Evolutionary conservation across 2,329 filamentous ascomycete species (phyloP), one percentile per base, ranked within the genome.

Genomic region (Arthroderma uncinatum): DNA sequence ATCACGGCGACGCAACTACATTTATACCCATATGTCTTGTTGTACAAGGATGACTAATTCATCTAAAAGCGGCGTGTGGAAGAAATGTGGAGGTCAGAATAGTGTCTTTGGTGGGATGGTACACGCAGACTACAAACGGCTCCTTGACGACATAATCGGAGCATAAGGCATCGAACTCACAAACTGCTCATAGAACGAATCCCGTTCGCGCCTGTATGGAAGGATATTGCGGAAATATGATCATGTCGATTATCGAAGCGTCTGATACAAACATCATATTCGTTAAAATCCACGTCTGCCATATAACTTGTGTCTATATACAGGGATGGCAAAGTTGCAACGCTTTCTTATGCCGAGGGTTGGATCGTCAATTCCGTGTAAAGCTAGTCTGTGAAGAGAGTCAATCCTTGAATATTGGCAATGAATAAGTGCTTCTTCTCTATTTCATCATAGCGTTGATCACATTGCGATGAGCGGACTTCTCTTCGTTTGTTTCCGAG

Each of bases 401-500:
- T 36, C 12, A 36, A 36, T 36, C 12, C 34, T 12, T 36, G 12
- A 19, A 16, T 19, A 42, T 9, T 42, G 6, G 39, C 16, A 19
- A 21, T n/a, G 2, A 30, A 42, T 42, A 21, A 9, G 12, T 21
- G 14, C 2, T 4, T 21, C 19, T 50, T 14, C 19, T 55, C 63
- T 71, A 73, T 64, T 68, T 67, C 65, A 72, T 71, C 71, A 81
- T 80, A 25, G 76, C 77, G 64, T 76, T 82, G 66, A 97, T 95
- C 75, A 96, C 85, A 75, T 96, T 92, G 66, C 84, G 79, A 73
- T 97, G 93, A 58, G 88, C 84, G 65, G 89, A 88, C 61, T 87
- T 82, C 63, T 96, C 92, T 68, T 81, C 82, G 68, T 87, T 89
- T 39, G 85, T 84, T 73, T 95, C 89, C 62, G 88, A 94, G 71